A percentile compares a stretch with the other conserved stretches of the same genome.
These are phyloP conservation scores for Myotisia sp. DNA, from an alignment of 2,329 filamentous ascomycete genomes.

Conservation along the genomic window DNA sequence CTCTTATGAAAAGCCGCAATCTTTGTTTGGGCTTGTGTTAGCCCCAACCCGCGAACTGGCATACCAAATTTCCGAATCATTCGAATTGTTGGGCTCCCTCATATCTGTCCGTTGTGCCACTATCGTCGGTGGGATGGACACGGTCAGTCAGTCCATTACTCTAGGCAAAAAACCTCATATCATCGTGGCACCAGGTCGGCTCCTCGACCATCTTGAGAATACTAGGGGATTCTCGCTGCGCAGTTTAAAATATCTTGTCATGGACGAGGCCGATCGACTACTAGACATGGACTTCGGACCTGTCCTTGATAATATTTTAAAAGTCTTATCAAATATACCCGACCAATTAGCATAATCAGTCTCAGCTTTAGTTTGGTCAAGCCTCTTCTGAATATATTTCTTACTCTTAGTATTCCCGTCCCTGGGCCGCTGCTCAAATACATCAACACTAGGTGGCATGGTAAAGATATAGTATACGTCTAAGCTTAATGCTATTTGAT, in stretches of 20 bases:
- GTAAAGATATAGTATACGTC: no score
- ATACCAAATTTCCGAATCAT: constrained; percentile 74
- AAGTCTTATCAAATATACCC: no score
- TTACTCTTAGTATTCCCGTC: no score
- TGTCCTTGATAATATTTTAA: constrained; percentile 82
- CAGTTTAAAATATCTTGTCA: constrained; percentile 71
- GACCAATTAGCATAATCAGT: no score
- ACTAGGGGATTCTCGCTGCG: constrained; percentile 88
- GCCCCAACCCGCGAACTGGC: constrained; percentile 90
- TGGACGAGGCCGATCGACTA: constrained; percentile 87
- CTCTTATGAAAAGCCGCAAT: constrained; percentile 73
- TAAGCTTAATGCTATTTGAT: no score
- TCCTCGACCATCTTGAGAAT: constrained; percentile 87
- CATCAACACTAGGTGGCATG: no score
- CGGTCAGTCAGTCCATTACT: constrained; percentile 81
- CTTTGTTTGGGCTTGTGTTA: constrained; percentile 76
- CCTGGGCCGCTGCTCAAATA: no score
- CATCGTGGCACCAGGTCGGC: constrained; percentile 73
- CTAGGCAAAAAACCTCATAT: constrained; percentile 94
- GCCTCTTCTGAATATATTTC: no score
- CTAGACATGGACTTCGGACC: constrained; percentile 91
- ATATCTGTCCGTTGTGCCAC: constrained; percentile 79
- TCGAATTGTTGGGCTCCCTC: constrained; percentile 72
- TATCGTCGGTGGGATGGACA: constrained; percentile 87
- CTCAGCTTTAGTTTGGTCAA: no score